Evolutionary conservation across 1,284 basidiomycete species (phyloP).

Genomic region (Ceraceosorus bombacis): DNA sequence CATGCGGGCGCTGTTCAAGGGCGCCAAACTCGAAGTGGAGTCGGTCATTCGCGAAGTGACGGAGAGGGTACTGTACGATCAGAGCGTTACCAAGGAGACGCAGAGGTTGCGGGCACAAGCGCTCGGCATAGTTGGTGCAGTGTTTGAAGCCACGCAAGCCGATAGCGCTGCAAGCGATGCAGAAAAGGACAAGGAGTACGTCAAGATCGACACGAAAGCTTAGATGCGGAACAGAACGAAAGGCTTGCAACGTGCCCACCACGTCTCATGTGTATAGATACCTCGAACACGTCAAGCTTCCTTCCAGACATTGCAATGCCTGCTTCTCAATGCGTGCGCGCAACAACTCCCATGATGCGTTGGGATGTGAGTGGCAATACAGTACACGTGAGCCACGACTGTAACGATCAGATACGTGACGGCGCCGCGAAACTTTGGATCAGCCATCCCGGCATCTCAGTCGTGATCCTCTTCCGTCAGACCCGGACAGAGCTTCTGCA

Average conservation of each 20-base stretch:
- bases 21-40: constrained; percentile 90
- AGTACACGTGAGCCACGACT: no score
- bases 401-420: no score
- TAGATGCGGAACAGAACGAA: no score
- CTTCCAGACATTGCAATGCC: no score
- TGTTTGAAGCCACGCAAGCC: constrained; percentile 13
- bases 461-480: constrained; percentile 18
- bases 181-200: constrained; percentile 11
- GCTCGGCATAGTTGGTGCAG: constrained; percentile 25
- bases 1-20: constrained; percentile 51
- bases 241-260: no score
- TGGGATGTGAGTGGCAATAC: no score
- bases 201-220: constrained; percentile 8
- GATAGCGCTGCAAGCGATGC: constrained; percentile 6
- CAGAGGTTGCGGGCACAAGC: constrained; percentile 42
- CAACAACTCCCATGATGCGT: no score
- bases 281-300: no score
- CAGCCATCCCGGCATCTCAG: background rate
- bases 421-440: no score
- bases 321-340: no score
- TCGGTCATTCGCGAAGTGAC: constrained; percentile 86
- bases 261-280: no score
- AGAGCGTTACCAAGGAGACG: constrained; percentile 38
- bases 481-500: constrained; percentile 12
- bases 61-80: constrained; percentile 66